Evolutionary conservation across 2,329 filamentous ascomycete genomes (phyloP), one percentile per base, ranked within the genome.

Genomic region (Alternaria ethzedia): DNA sequence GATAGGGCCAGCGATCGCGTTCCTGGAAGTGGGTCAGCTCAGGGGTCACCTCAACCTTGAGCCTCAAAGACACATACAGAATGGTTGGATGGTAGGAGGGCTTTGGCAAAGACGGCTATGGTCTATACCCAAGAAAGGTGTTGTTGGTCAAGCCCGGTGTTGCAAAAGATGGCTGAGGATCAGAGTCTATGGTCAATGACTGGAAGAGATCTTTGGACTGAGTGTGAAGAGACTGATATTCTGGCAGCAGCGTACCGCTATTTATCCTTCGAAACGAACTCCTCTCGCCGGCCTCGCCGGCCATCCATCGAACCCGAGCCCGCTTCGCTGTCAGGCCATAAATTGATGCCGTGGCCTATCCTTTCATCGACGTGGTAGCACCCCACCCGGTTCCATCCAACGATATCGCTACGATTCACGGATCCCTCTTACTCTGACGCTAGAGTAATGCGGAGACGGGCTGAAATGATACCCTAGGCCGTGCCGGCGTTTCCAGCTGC

Each of bases 381-480:
- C 80, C 78, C 79, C 80, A 80, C 80, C 73, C 65, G 58, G 61
- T 67, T 62, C 66, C 70, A 72, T 78, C 82, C 82, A 83, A 84
- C 82, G 70, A 80, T 75, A 77, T 78, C 66, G 78, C 79, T 74
- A 79, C 81, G 79, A 82, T 82, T 77, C 71, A 75, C 78, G 78
- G 78, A 78, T 77, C 74, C 76, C 78, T 75, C 68, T 78, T 78
- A 69, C 78, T 78, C 73, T 78, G 77, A 78, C 81, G 79, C 81
- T 82, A 83, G 75, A 78, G 71, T 70, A 75, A 74, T 77, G 76
- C 75, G 76, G 71, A 78, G 75, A 78, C 76, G 73, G 70, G 77
- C 76, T 81, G 79, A 78, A 79, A 81, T 82, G 80, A 78, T 75
- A 81, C 80, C 79, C 76, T 81, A 80, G 79, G 71, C 77, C 73